Conservation (phyloP, 805 yeast species). For the Saturnispora silvae region DNA sequence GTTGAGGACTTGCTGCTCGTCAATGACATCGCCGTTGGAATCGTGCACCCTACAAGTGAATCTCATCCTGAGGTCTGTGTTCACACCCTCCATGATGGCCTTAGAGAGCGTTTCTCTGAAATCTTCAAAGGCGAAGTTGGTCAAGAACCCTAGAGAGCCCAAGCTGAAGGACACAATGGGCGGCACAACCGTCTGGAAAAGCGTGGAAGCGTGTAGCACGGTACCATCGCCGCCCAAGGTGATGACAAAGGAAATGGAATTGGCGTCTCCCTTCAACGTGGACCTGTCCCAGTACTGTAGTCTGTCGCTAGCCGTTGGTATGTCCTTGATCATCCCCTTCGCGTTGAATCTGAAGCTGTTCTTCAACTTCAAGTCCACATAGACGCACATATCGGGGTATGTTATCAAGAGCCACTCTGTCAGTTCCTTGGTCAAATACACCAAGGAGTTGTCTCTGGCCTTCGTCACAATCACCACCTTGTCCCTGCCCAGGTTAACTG, state of each 20-base stretch:
- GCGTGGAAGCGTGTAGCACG: conserved; percentile 75
- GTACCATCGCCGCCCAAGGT: conserved; percentile 98
- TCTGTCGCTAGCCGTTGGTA: conserved; percentile 34
- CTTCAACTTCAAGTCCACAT: conserved; percentile 63
- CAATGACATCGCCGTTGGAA: conserved; percentile 40
- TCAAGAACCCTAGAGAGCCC: conserved; percentile 88
- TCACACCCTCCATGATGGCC: conserved; percentile 61
- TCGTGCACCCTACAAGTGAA: conserved; percentile 68
- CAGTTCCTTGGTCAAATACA: conserved; percentile 66
- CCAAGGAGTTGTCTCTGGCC: conserved; percentile 72
- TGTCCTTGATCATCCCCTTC: conserved; percentile 36
- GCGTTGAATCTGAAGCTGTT: conserved; percentile 55
- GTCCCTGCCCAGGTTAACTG: conserved; percentile 57
- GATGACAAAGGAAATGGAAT: conserved; percentile 61
- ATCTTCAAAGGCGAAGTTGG: conserved; percentile 72
- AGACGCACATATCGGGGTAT: conserved; percentile 31
- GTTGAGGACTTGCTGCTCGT: conserved; percentile 72
- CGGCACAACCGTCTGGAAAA: conserved; percentile 79
- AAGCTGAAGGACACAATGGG: conserved; percentile 83
- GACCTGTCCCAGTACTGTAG: conserved; percentile 63
- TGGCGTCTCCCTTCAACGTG: conserved; percentile 36
- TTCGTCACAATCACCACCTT: conserved; percentile 81
- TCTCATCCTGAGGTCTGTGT: conserved; percentile 75
- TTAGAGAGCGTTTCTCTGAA: conserved; percentile 48
- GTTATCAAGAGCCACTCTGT: conserved; percentile 60